Conservation (phyloP, 2,329 filamentous ascomycete genomes). For the Ceratocystiopsis minuta region DNA sequence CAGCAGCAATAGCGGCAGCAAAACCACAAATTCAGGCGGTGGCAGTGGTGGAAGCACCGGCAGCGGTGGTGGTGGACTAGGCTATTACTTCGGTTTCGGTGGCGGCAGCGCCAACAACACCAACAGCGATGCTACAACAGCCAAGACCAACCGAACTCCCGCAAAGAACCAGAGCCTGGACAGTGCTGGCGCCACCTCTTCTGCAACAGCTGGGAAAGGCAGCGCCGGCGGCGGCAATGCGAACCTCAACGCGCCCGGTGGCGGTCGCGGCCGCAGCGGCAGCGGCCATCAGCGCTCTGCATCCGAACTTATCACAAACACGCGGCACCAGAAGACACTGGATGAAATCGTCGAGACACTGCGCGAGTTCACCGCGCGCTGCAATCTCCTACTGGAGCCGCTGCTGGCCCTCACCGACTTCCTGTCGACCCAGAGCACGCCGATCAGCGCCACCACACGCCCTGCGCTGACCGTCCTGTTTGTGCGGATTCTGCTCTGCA, state of each 20-base stretch:
- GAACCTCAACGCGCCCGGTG: slow-evolving; percentile 3
- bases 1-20: slow-evolving; percentile 15
- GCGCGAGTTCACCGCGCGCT: slow-evolving; percentile 75
- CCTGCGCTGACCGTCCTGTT: slow-evolving; percentile 82
- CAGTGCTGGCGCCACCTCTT: slow-evolving; percentile 6
- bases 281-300: slow-evolving; percentile 20
- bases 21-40: neutral
- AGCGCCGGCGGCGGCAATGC: slow-evolving; percentile 7
- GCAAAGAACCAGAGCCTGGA: slow-evolving; percentile 15
- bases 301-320: slow-evolving; percentile 38
- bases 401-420: slow-evolving; percentile 82
- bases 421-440: slow-evolving; percentile 73
- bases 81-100: slow-evolving; percentile 42
- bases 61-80: slow-evolving; percentile 5
- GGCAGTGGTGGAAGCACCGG: neutral
- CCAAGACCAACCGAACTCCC: too few relatives aligned
- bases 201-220: neutral
- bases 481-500: slow-evolving; percentile 71
- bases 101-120: slow-evolving; percentile 36
- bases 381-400: slow-evolving; percentile 82
- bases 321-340: slow-evolving; percentile 76
- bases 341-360: slow-evolving; percentile 95
- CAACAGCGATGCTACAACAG: slow-evolving; percentile 2
- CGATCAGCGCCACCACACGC: slow-evolving; percentile 77
- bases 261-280: slow-evolving; percentile 7